Evolutionary conservation across 257 asterid species (phyloP).

Genomic region (Nicotiana paniculata): DNA sequence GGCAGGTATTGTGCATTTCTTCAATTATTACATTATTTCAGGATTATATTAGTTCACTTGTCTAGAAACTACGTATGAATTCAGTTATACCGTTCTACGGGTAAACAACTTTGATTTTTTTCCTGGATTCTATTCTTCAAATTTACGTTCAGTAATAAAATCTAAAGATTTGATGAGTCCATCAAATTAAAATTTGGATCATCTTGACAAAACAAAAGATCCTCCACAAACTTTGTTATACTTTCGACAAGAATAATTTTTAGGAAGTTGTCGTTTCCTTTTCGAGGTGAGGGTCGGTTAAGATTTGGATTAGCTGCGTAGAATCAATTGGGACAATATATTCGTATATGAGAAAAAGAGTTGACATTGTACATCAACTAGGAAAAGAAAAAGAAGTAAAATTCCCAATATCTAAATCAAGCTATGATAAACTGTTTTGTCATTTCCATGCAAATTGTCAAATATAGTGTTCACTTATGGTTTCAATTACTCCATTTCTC

Average conservation of each 20-base stretch:
- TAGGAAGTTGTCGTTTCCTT: not conserved
- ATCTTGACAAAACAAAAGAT: not conserved
- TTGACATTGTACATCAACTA: not conserved
- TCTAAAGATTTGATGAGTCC: too few species aligned
- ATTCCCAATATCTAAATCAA: too few species aligned
- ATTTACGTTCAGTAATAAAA: too few species aligned
- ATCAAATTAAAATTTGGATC: too few species aligned
- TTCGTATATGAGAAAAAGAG: not conserved
- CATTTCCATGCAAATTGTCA: not conserved
- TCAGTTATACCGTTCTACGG: too few species aligned
- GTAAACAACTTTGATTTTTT: too few species aligned
- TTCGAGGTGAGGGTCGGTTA: not conserved
- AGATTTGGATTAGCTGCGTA: not conserved
- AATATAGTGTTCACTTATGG: not conserved
- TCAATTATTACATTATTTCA: too few species aligned
- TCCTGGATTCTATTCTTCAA: too few species aligned
- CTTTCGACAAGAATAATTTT: not conserved
- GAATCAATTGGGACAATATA: not conserved
- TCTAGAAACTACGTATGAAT: too few species aligned
- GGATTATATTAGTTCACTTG: too few species aligned
- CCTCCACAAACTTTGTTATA: not conserved
- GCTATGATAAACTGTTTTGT: too few species aligned
- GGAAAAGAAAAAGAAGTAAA: not conserved
- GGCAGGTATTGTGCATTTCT: too few species aligned
- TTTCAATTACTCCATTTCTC: not conserved